phyloP scores from a whole-genome alignment of 164 flowering plant genomes.

The Dillenia suffruticosa region DNA sequence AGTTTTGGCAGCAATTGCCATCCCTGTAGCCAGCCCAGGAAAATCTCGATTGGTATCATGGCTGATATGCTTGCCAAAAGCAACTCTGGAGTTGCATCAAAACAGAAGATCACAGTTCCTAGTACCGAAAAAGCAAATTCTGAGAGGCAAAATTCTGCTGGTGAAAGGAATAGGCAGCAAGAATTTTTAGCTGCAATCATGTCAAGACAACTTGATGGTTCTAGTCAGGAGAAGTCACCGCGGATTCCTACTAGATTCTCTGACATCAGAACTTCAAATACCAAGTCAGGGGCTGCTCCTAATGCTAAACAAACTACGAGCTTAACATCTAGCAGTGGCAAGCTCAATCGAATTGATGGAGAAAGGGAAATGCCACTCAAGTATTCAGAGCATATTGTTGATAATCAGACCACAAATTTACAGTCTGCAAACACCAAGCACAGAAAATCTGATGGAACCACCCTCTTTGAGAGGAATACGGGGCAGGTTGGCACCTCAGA shows the following conservation, averaged over 20 bases:
- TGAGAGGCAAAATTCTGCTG: conserved; percentile 10
- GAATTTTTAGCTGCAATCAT: conserved; percentile 7
- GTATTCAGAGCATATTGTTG: conserved; percentile 24
- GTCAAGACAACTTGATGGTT: conserved; percentile 23
- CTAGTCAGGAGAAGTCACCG: conserved; percentile 33
- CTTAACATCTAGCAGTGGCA: conserved; percentile 13
- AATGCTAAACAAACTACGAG: conserved; percentile 18
- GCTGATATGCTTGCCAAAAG: conserved; percentile 29
- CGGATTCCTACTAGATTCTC: conserved; percentile 42
- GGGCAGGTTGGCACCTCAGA: conserved; percentile 20
- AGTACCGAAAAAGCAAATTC: conserved; percentile 18
- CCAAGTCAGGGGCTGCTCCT: conserved; percentile 15
- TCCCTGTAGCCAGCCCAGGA: conserved; percentile 57
- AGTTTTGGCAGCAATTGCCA: conserved; percentile 53
- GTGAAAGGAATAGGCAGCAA: conserved; percentile 14
- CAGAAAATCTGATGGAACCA: conserved; percentile 22
- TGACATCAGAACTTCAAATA: conserved; percentile 18
- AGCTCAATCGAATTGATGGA: conserved; percentile 14
- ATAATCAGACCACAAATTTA: conserved; percentile 23
- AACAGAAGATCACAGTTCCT: conserved; percentile 13
- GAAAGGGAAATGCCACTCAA: conserved; percentile 17
- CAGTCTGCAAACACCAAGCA: conserved; percentile 19
- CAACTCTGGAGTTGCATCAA: conserved; percentile 24
- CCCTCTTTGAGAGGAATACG: conserved; percentile 17
- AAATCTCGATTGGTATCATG: conserved; percentile 72